Evolutionary conservation across 2,329 filamentous ascomycete species (phyloP), one percentile per base, ranked within the genome.

Genomic region (Ophiostoma ips): DNA sequence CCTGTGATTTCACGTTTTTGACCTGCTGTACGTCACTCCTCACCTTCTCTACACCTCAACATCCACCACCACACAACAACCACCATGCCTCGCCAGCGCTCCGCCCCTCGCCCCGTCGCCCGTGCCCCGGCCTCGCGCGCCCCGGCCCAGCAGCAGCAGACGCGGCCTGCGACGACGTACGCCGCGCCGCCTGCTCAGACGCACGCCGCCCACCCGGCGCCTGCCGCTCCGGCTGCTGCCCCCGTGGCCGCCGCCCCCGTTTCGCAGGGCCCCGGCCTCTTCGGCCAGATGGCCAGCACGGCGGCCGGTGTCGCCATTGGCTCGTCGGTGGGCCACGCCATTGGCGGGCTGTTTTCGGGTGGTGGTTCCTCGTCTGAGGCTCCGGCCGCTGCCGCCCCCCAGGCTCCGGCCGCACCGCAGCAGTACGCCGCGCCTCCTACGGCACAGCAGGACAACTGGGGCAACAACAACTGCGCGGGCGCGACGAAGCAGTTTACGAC

Each of bases 271-370:
- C 82, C 87, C 5, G 90, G 92, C 56, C 75, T 98, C 11, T 87
- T 98, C 59, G 90, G 87, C 53, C 87, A 96, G 75, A 95, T 98
- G 85, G 92, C 92, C 58, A 88, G 83, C 64, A 98, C 92, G 52
- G 92, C 92, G 66, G 92, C 92, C 64, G 92, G 92, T 80, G 92
- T 96, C 62, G 92, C 92, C 60, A 83, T 96, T 65, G 92, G 92
- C 56, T 95, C 88, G 53, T 88, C 88, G 12, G 84, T 96, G 72
- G 92, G 92, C 66, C 88, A 96, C 70, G 90, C 88, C 61, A 83
- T 96, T 68, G 87, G 88, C 62, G 85, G 88, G 56, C 71, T 92
- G 66, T 96, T 96, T 73, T 68, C 76, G 61, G 88, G 88, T 64
- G 81, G 84, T 60, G 80, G 84, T n/a, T n/a, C n/a, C 60, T 78